Evolutionary conservation across 805 yeast species (phyloP).

Genomic region (Ogataea pini): DNA sequence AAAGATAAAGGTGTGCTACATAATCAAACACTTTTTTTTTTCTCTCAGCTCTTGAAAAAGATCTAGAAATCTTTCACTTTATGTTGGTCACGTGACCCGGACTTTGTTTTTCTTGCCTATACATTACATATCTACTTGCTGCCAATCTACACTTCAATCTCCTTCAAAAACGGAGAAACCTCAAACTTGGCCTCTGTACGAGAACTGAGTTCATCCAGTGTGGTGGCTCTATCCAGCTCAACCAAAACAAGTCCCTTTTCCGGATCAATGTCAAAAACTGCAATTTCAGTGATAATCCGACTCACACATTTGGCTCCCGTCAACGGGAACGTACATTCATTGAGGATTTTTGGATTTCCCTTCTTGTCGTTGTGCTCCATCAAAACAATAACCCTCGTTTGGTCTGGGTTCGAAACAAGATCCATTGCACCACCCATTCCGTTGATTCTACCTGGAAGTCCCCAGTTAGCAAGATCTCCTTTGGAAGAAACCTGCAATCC

Average conservation of each 20-base stretch:
- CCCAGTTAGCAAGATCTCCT: slow-evolving; percentile 57
- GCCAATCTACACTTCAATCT: slow-evolving; percentile 5
- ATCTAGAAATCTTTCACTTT: neutral
- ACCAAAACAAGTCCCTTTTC: slow-evolving; percentile 40
- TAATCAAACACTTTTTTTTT: neutral
- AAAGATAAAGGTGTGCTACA: neutral
- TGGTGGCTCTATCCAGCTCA: slow-evolving; percentile 43
- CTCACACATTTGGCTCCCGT: slow-evolving; percentile 49
- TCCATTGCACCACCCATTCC: slow-evolving; percentile 62
- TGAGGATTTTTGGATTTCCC: slow-evolving; percentile 48
- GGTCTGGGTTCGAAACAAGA: slow-evolving; percentile 46
- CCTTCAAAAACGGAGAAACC: slow-evolving; percentile 33
- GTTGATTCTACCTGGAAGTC: slow-evolving; percentile 49
- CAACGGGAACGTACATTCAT: slow-evolving; percentile 46
- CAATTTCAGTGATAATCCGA: slow-evolving; percentile 48
- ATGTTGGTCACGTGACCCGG: no score
- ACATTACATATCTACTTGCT: no score
- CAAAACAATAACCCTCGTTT: slow-evolving; percentile 46
- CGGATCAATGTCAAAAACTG: slow-evolving; percentile 47
- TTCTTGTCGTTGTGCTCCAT: slow-evolving; percentile 51
- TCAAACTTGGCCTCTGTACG: slow-evolving; percentile 44
- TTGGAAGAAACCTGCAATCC: slow-evolving; percentile 49
- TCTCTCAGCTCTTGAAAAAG: no score
- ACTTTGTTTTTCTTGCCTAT: no score
- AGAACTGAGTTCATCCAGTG: slow-evolving; percentile 16